Conservation (phyloP, 495 filamentous ascomycete species). For the Annulohypoxylon stygium region DNA sequence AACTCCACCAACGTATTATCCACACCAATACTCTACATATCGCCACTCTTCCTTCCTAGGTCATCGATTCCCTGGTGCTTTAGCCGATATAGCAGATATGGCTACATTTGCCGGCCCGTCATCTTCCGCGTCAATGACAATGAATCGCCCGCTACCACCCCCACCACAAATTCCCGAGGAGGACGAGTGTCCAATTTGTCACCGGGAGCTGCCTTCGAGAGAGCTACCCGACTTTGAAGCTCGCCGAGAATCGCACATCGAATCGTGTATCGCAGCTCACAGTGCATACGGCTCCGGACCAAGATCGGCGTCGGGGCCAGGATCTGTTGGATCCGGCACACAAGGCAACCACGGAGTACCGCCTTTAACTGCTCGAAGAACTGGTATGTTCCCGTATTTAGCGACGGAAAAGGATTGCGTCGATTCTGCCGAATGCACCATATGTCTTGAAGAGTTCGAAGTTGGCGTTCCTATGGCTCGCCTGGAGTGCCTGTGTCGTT, state of each 20-base stretch:
- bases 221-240: slow-evolving; percentile 69
- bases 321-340: slow-evolving; percentile 21
- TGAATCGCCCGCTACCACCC: slow-evolving; percentile 48
- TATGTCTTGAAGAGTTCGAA: slow-evolving; percentile 96
- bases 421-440: slow-evolving; percentile 86
- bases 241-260: slow-evolving; percentile 80
- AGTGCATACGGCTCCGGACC: slow-evolving; percentile 53
- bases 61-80: slow-evolving; percentile 39
- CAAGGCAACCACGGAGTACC: slow-evolving; percentile 39
- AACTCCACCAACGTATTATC: slow-evolving; percentile 57
- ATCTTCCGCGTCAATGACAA: slow-evolving; percentile 48
- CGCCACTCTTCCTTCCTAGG: slow-evolving; percentile 41
- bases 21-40: slow-evolving; percentile 32
- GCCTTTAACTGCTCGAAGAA: slow-evolving; percentile 54
- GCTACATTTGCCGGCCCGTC: slow-evolving; percentile 45
- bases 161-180: slow-evolving; percentile 72
- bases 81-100: slow-evolving; percentile 42
- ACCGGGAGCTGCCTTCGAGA: slow-evolving; percentile 77
- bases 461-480: slow-evolving; percentile 84
- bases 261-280: slow-evolving; percentile 75
- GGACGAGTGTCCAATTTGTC: slow-evolving; percentile 93
- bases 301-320: slow-evolving; percentile 20
- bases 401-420: slow-evolving; percentile 95
- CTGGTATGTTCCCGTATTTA: slow-evolving; percentile 71
- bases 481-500: slow-evolving; percentile 93